Percentiles rank a stretch among this genome's conserved stretches.
Evolutionary conservation across 1,139 yeast species (phyloP).

Genomic region (Sugiyamaella grinbergsii): DNA sequence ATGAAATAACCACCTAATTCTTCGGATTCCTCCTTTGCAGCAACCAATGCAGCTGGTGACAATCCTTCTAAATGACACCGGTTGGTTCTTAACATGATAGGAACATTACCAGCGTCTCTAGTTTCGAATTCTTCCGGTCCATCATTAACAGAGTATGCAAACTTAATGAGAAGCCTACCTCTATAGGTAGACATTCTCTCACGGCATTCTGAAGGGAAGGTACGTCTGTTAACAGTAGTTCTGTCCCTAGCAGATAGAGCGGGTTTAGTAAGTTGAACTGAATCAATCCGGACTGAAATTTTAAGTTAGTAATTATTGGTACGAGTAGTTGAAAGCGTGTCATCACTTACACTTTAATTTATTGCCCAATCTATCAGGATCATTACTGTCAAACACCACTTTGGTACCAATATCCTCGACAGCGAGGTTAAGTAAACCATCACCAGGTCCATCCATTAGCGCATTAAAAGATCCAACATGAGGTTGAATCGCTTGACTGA

Average conservation of each 20-base stretch:
- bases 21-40: constrained; percentile 84
- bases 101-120: constrained; percentile 90
- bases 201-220: constrained; percentile 83
- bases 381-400: constrained; percentile 79
- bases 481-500: constrained; percentile 88
- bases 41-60: constrained; percentile 79
- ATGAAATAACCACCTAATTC: constrained; percentile 96
- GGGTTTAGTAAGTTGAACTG: constrained; percentile 86
- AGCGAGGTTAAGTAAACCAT: constrained; percentile 82
- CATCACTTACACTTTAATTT: constrained; percentile 54
- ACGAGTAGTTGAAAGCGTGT: no score
- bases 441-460: constrained; percentile 77
- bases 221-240: constrained; percentile 73
- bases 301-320: constrained; percentile 7
- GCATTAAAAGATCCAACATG: constrained; percentile 97
- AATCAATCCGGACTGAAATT: constrained; percentile 65
- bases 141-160: constrained; percentile 84
- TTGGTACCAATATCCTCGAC: constrained; percentile 87
- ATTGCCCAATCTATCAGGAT: constrained; percentile 72
- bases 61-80: constrained; percentile 86
- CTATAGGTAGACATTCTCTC: constrained; percentile 65
- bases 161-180: constrained; percentile 66
- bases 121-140: constrained; percentile 73
- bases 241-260: constrained; percentile 72
- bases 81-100: constrained; percentile 86